Conservation (phyloP, 495 filamentous ascomycete genomes). For the Hypoxylon lenormandii region DNA sequence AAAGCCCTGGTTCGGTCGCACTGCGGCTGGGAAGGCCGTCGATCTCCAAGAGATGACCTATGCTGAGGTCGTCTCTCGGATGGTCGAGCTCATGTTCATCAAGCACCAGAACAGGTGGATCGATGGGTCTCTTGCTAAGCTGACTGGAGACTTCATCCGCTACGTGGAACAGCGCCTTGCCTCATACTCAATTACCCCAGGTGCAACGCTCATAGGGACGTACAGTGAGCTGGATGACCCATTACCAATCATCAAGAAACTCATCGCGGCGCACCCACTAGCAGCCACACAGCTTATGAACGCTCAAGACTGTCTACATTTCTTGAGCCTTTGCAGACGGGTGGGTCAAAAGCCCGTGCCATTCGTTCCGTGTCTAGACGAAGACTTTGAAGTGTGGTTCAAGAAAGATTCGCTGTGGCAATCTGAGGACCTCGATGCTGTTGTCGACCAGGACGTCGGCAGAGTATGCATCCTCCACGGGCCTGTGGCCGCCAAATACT, state of each 20-base stretch:
- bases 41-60: conserved; percentile 93
- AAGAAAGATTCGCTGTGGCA: conserved; percentile 95
- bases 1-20: conserved; percentile 90
- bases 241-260: conserved; percentile 71
- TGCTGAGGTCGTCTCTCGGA: conserved; percentile 79
- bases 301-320: conserved; percentile 85
- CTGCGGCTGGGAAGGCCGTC: conserved; percentile 74
- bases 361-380: conserved; percentile 84
- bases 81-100: conserved; percentile 89
- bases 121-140: conserved; percentile 73
- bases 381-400: conserved; percentile 89
- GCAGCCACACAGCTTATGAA: conserved; percentile 80
- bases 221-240: conserved; percentile 79
- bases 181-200: conserved; percentile 50
- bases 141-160: conserved; percentile 86
- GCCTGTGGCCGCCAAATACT: conserved; percentile 83
- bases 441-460: conserved; percentile 84
- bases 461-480: conserved; percentile 87
- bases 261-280: conserved; percentile 75
- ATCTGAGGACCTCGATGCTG: conserved; percentile 86
- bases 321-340: conserved; percentile 81
- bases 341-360: conserved; percentile 87
- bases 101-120: conserved; percentile 86
- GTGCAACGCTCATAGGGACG: conserved; percentile 72
- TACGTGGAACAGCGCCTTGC: conserved; percentile 85